phyloP scores from a whole-genome alignment of 371 early-diverging fungal species.

The Mucor racemosus region DNA sequence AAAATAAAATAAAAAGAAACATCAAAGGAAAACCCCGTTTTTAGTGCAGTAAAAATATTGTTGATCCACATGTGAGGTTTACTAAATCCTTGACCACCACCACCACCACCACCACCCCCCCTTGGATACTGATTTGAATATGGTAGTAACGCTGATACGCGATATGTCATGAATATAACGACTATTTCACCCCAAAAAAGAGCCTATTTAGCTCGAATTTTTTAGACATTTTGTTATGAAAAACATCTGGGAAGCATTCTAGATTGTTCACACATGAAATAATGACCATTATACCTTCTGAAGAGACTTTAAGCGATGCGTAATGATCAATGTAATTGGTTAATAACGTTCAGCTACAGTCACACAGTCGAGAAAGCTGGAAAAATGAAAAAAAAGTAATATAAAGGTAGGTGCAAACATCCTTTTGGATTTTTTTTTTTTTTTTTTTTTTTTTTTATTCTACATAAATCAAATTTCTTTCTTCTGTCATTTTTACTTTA shows the following conservation, averaged over 20 bases:
- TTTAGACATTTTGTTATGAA: neutral
- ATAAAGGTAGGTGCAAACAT: constrained; percentile 6
- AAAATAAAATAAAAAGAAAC: neutral
- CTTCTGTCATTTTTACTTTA: neutral
- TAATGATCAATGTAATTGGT: neutral
- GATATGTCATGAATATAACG: neutral
- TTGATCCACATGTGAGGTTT: neutral
- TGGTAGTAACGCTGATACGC: neutral
- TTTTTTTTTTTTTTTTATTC: constrained; percentile 19
- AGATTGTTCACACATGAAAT: neutral
- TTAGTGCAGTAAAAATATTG: neutral
- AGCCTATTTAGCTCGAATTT: neutral
- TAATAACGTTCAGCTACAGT: neutral
- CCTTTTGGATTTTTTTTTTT: constrained; percentile 20
- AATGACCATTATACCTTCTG: neutral
- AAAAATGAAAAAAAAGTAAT: constrained; percentile 15
- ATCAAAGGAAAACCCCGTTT: neutral
- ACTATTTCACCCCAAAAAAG: neutral
- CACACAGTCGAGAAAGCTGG: constrained; percentile 4
- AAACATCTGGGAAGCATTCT: neutral
- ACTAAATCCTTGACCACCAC: neutral
- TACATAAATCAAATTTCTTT: neutral
- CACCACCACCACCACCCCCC: no score
- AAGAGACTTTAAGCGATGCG: neutral
- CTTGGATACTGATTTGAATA: neutral